Conservation (phyloP, 2,329 filamentous ascomycete species). For the Colletotrichum tropicicola region DNA sequence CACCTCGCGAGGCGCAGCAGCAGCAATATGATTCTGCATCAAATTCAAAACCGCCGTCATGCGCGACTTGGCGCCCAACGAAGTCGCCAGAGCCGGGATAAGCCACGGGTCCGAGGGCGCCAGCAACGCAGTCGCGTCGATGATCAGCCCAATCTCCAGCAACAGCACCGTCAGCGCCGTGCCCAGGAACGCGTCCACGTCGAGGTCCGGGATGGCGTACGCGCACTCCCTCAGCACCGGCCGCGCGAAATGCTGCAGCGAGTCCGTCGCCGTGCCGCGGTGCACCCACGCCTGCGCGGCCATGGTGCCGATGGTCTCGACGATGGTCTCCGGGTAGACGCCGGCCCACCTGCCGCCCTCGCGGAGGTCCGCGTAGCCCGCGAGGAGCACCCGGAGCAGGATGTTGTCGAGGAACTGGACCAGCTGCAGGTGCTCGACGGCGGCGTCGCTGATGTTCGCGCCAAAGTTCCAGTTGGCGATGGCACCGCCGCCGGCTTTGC, state of each 20-base stretch:
- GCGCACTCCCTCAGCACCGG: conserved; percentile 36
- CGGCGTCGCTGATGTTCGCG: conserved; percentile 38
- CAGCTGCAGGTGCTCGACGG: conserved; percentile 42
- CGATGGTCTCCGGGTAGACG: conserved; percentile 43
- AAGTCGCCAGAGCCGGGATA: conserved; percentile 40
- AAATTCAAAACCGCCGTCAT: conserved; percentile 47
- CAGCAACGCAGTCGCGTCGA: conserved; percentile 39
- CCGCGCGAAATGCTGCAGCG: conserved; percentile 43
- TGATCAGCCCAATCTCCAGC: conserved; percentile 41
- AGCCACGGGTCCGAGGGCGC: conserved; percentile 44
- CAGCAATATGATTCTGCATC: conserved; percentile 46
- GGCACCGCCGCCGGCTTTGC: conserved; percentile 44
- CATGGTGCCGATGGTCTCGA: conserved; percentile 41
- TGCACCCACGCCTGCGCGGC: conserved; percentile 47
- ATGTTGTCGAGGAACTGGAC: conserved; percentile 44
- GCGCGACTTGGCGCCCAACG: conserved; percentile 44
- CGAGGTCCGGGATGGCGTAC: conserved; percentile 33
- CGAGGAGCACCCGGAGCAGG: conserved; percentile 40
- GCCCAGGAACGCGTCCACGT: conserved; percentile 39
- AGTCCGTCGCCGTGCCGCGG: conserved; percentile 42
- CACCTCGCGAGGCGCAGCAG: conserved; percentile 43
- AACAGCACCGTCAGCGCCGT: conserved; percentile 36
- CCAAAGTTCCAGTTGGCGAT: conserved; percentile 44
- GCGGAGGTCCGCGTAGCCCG: conserved; percentile 39
- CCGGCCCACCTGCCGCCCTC: conserved; percentile 41